A percentile compares a stretch with the other conserved stretches of the same genome.
These are phyloP conservation scores for Tulasnella sp. DNA, from an alignment of 768 basidiomycete genomes.

Conservation along the genomic window DNA sequence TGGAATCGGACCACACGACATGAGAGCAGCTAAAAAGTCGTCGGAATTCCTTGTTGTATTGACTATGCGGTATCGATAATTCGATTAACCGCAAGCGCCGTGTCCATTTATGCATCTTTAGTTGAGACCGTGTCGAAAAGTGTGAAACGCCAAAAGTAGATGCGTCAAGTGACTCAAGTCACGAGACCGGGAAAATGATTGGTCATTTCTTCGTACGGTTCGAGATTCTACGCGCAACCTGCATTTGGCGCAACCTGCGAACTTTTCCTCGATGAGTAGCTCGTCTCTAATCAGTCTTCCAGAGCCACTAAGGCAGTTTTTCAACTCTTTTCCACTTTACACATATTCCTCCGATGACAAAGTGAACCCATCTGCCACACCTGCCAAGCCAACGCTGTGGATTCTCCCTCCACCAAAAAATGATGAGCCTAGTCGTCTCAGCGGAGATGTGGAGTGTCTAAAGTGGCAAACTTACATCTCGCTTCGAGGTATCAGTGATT, in stretches of 20 bases:
- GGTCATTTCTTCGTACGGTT: too few species aligned
- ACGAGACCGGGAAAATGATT: too few species aligned
- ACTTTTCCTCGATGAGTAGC: too few species aligned
- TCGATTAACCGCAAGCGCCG: background rate
- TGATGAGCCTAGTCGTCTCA: constrained; percentile 30
- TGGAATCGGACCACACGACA: background rate
- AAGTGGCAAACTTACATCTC: constrained; percentile 83
- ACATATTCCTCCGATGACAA: constrained; percentile 32
- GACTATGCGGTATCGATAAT: background rate
- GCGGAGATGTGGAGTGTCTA: constrained; percentile 71
- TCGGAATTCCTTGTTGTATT: background rate
- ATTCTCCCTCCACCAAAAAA: constrained; percentile 17
- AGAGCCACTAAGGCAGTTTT: constrained; percentile 35
- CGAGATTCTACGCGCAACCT: too few species aligned
- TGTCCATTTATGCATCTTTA: constrained; percentile 5
- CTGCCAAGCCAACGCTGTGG: constrained; percentile 43
- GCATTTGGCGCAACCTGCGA: too few species aligned
- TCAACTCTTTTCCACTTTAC: constrained; percentile 48
- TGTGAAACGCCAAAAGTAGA: too few species aligned
- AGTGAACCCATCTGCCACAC: constrained; percentile 22
- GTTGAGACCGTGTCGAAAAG: too few species aligned
- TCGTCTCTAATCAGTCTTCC: too few species aligned
- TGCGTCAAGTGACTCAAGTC: too few species aligned
- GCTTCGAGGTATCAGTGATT: constrained; percentile 40
- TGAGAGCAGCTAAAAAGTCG: background rate